These are phyloP conservation scores for Lavandula angustifolia DNA, from an alignment of 257 asterid genomes.

Conservation along the genomic window DNA sequence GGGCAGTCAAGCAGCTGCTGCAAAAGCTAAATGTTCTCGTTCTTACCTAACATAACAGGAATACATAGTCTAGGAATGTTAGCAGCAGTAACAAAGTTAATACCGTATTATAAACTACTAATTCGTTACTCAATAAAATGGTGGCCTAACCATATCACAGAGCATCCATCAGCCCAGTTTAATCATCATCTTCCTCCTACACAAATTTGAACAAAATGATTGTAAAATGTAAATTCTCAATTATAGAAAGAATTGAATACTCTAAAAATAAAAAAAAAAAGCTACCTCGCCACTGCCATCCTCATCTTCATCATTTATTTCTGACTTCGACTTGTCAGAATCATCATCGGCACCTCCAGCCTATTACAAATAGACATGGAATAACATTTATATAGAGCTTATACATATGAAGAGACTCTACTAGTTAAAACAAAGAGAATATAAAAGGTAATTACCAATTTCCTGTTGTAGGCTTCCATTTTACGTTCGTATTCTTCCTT, in stretches of 20 bases:
- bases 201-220: conserved; percentile 12
- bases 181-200: conserved; percentile 61
- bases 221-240: background rate
- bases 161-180: conserved; percentile 9
- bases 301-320: conserved; percentile 53
- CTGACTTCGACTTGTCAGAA: conserved; percentile 83
- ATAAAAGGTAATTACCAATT: conserved; percentile 43
- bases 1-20: background rate
- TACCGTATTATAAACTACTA: conserved; percentile 35
- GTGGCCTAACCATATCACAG: conserved; percentile 24
- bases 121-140: conserved; percentile 27
- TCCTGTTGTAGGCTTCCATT: conserved; percentile 67
- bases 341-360: conserved; percentile 63
- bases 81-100: conserved; percentile 29
- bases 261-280: too few species aligned
- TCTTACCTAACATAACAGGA: conserved; percentile 21
- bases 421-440: background rate
- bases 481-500: conserved; percentile 56
- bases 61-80: conserved; percentile 25
- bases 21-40: conserved; percentile 14
- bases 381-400: background rate
- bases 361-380: conserved; percentile 24
- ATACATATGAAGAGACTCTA: background rate
- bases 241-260: background rate
- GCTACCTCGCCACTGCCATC: conserved; percentile 74